Base-by-base conservation (phyloP, 495 filamentous ascomycete genomes). In the Rostrohypoxylon terebratum region DNA sequence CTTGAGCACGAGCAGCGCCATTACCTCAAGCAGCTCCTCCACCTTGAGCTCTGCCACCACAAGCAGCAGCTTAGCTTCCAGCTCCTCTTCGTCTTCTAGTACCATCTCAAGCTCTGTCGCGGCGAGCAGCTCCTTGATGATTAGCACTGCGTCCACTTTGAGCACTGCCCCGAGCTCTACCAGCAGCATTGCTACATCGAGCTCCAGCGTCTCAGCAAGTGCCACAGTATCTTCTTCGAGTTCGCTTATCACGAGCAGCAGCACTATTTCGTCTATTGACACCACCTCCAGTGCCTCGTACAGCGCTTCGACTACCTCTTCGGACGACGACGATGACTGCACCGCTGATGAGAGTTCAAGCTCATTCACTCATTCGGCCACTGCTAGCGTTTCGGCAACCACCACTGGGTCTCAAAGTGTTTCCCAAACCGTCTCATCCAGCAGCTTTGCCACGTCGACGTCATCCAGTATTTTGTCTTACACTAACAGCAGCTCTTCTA, bases 291-390 rank as follows among this genome's bases (percentile, higher is more conserved):
- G 69, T 18, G 62, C 68, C 44, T 69, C 63, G 18, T 68, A 36
- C 59, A 71, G 61, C 47, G 66, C 61, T 3, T 68, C 63, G 13
- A 55, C 62, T 9, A 59, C 67, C 44, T 64, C 63, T 58, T 71
- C 72, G 8, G 69, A 73, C 18, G 62, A 68, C 1, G 68, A 67
- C 0, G 68, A 72, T 7, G 67, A 69, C 23, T 72, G 63, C 59
- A 16, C 42, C 33, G 20, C 48, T 20, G 69, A 71, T 8, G 63
- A 67, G 59, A 59, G 62, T 5, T 54, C 62, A 5, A 72, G 64
- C 68, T 67, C 67, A 10, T 66, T 18, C 65, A 64, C 31, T 36
- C 68, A 58, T 50, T 66, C 68, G 1, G 48, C 72, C 10, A 66
- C 74, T 16, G 25, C 57, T 16, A 74, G 70, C 31, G 63, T 51